phyloP scores from a whole-genome alignment of 495 filamentous ascomycete species.

The Achaetomiella virescens region DNA sequence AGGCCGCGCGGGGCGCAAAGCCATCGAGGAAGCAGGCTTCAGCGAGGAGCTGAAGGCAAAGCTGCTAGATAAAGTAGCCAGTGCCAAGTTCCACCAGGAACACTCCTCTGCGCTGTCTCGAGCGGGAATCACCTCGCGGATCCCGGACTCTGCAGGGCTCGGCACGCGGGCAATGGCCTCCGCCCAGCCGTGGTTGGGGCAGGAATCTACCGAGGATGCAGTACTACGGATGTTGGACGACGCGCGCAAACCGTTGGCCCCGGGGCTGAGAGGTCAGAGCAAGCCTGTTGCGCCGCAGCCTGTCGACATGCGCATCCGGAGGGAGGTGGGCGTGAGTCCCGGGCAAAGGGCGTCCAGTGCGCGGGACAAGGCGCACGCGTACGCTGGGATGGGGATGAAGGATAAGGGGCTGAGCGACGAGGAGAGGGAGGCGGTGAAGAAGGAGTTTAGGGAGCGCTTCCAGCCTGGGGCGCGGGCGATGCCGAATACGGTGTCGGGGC shows the following conservation, averaged over 20 bases:
- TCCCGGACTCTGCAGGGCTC: conserved; percentile 57
- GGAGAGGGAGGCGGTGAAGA: conserved; percentile 62
- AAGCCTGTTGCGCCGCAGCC: conserved; percentile 44
- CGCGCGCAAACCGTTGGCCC: conserved; percentile 62
- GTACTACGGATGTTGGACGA: conserved; percentile 86
- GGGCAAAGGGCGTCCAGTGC: conserved; percentile 68
- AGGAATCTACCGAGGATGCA: conserved; percentile 65
- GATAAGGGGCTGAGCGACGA: conserved; percentile 56
- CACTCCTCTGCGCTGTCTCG: conserved; percentile 65
- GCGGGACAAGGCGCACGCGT: conserved; percentile 68
- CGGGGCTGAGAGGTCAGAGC: conserved; percentile 34
- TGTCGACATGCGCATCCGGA: conserved; percentile 56
- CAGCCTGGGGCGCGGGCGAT: conserved; percentile 63
- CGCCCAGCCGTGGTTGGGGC: conserved; percentile 71
- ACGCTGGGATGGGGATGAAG: conserved; percentile 50
- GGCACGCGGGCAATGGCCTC: conserved; percentile 67
- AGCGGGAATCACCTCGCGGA: conserved; percentile 39
- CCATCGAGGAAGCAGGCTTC: conserved; percentile 81
- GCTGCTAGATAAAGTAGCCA: conserved; percentile 67
- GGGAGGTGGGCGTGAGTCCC: conserved; percentile 29
- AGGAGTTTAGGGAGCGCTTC: conserved; percentile 77
- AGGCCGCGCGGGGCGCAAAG: conserved; percentile 62
- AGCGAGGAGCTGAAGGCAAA: conserved; percentile 72
- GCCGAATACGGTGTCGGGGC: conserved; percentile 70
- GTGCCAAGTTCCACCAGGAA: conserved; percentile 62